Percentiles rank a stretch among this genome's conserved stretches.
Conservation (phyloP, 2,329 filamentous ascomycete genomes). For the Coniochaeta sp. region DNA sequence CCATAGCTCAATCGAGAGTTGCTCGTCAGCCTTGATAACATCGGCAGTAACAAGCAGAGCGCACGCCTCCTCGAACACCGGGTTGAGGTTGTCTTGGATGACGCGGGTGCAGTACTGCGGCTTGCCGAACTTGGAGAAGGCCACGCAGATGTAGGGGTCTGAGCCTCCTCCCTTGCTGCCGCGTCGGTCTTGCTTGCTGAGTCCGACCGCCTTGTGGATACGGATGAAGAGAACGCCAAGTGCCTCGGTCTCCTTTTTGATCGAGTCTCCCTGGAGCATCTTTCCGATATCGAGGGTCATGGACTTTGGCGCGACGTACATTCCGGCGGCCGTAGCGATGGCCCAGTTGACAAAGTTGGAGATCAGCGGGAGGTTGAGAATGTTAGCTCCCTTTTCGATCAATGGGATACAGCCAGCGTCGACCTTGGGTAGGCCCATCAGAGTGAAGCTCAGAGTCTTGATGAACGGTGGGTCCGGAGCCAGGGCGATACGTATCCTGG, state of each 20-base stretch:
- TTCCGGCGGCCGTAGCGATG: slow-evolving; percentile 74
- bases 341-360: slow-evolving; percentile 97
- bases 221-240: slow-evolving; percentile 87
- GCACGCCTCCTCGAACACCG: slow-evolving; percentile 82
- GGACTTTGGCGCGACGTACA: slow-evolving; percentile 92
- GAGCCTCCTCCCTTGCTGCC: slow-evolving; percentile 81
- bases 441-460: slow-evolving; percentile 83
- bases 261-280: slow-evolving; percentile 83
- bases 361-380: slow-evolving; percentile 85
- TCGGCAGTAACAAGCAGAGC: slow-evolving; percentile 82
- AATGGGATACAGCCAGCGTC: slow-evolving; percentile 86
- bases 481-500: slow-evolving; percentile 74
- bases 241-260: slow-evolving; percentile 82
- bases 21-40: slow-evolving; percentile 87
- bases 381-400: slow-evolving; percentile 83
- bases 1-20: slow-evolving; percentile 90
- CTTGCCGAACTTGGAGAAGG: slow-evolving; percentile 94
- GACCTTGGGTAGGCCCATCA: slow-evolving; percentile 90
- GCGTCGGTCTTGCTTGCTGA: slow-evolving; percentile 85
- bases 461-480: slow-evolving; percentile 87
- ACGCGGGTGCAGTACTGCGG: slow-evolving; percentile 97
- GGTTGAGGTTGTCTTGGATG: slow-evolving; percentile 90
- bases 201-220: slow-evolving; percentile 77
- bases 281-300: slow-evolving; percentile 88
- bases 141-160: slow-evolving; percentile 90